phyloP scores from a whole-genome alignment of 2,329 filamentous ascomycete genomes.

The Fusarium sp. region DNA sequence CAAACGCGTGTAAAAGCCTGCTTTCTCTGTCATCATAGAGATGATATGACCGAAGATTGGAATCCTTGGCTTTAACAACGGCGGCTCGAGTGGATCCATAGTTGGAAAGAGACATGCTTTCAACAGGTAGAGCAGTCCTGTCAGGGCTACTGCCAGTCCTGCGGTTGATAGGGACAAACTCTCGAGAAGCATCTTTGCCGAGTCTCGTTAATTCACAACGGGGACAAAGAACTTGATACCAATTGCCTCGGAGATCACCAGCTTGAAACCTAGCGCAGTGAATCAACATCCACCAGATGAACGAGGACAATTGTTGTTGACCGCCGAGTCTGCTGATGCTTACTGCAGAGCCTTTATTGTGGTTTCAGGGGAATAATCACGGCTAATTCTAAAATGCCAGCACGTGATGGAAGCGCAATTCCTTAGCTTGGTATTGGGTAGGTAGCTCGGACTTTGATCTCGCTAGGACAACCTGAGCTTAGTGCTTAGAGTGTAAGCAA shows the following conservation, averaged over 20 bases:
- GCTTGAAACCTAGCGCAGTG: neutral
- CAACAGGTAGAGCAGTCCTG: neutral
- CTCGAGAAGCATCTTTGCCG: slow-evolving; percentile 6
- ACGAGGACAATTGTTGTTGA: neutral
- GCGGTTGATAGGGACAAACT: neutral
- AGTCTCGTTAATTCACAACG: neutral
- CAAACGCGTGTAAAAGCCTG: slow-evolving; percentile 24
- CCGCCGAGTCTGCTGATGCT: neutral
- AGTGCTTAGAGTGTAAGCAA: neutral
- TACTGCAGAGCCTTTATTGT: neutral
- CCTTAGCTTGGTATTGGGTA: neutral
- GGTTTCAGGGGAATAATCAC: neutral
- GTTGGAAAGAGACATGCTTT: neutral
- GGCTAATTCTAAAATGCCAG: neutral
- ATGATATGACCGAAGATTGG: slow-evolving; percentile 34
- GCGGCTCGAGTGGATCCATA: slow-evolving; percentile 24
- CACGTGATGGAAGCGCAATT: neutral
- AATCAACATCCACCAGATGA: neutral
- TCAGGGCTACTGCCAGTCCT: neutral
- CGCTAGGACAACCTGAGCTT: neutral
- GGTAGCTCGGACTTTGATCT: neutral
- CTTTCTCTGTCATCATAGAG: slow-evolving; percentile 21
- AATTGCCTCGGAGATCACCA: neutral
- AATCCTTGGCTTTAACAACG: slow-evolving; percentile 16
- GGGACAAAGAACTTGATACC: neutral